These are phyloP conservation scores for Sporothrix brunneoviolacea DNA, from an alignment of 2,329 filamentous ascomycete genomes.

Conservation along the genomic window DNA sequence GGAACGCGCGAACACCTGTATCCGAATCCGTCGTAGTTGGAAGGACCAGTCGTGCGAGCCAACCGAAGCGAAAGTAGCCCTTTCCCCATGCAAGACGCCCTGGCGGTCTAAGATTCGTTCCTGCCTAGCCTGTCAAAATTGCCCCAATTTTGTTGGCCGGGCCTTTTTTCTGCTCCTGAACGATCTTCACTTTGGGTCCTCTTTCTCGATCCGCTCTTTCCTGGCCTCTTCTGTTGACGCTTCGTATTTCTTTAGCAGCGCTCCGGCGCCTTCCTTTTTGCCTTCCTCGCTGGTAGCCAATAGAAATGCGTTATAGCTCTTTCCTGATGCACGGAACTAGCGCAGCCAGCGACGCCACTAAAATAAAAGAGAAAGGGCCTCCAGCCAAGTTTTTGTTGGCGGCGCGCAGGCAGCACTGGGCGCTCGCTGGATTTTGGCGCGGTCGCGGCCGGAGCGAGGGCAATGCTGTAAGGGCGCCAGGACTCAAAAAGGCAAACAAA, in stretches of 20 bases:
- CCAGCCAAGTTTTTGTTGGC: too few relatives aligned
- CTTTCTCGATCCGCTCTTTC: not conserved
- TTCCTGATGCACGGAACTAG: not conserved
- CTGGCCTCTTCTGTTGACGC: too few relatives aligned
- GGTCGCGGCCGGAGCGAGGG: too few relatives aligned
- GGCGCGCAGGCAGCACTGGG: too few relatives aligned
- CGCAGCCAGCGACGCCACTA: not conserved
- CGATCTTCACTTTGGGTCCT: conserved; percentile 1
- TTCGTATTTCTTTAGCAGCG: too few relatives aligned
- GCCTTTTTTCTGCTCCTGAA: conserved; percentile 3
- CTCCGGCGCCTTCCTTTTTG: not conserved
- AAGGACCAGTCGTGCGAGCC: not conserved
- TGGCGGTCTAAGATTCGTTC: too few relatives aligned
- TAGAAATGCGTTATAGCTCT: not conserved
- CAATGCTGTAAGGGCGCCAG: not conserved
- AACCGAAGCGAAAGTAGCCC: too few relatives aligned
- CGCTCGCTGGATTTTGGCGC: too few relatives aligned
- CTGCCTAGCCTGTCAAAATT: too few relatives aligned
- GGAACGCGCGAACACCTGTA: not conserved
- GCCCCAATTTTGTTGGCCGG: not conserved
- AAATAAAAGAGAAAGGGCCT: not conserved
- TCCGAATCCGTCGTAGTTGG: not conserved
- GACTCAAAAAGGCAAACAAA: not conserved
- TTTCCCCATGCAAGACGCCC: too few relatives aligned
- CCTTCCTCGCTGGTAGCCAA: not conserved